phyloP scores from a whole-genome alignment of 2,329 filamentous ascomycete species.

The Furcasterigmium sp. region DNA sequence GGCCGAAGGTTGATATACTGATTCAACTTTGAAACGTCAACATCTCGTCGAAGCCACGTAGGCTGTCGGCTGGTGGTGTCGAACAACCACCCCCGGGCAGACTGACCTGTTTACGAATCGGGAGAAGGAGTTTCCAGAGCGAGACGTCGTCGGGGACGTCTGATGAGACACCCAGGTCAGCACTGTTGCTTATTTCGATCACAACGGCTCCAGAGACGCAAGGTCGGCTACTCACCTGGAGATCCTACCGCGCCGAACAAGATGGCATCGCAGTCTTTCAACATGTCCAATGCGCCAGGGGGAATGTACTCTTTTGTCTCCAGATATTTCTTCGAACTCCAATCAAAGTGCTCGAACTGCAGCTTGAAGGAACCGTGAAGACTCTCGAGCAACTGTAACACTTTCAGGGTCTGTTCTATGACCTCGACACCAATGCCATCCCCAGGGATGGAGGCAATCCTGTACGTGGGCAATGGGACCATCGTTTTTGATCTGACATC shows the following conservation, averaged over 20 bases:
- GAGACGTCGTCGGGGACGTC: constrained; percentile 51
- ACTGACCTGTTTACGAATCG: constrained; percentile 58
- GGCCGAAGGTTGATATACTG: constrained; percentile 64
- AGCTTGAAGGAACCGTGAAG: constrained; percentile 46
- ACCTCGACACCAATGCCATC: constrained; percentile 64
- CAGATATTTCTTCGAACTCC: constrained; percentile 63
- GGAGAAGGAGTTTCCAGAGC: constrained; percentile 58
- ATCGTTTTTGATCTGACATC: too few species aligned
- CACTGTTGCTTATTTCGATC: too few species aligned
- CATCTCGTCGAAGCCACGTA: too few species aligned
- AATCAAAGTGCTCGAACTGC: constrained; percentile 58
- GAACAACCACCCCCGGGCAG: too few species aligned
- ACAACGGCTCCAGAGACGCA: too few species aligned
- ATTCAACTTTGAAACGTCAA: too few species aligned
- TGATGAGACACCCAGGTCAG: not conserved
- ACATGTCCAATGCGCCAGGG: constrained; percentile 43
- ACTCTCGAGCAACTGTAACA: not conserved
- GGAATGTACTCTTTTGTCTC: constrained; percentile 61
- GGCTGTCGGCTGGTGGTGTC: too few species aligned
- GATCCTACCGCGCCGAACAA: constrained; percentile 61
- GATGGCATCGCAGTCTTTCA: constrained; percentile 48
- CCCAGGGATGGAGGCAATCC: constrained; percentile 60
- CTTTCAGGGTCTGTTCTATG: not conserved
- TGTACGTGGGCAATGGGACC: too few species aligned
- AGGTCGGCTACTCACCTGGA: constrained; percentile 23